Conservation (phyloP, 192 early-diverging fungal genomes). For the Kappamyces sp. region DNA sequence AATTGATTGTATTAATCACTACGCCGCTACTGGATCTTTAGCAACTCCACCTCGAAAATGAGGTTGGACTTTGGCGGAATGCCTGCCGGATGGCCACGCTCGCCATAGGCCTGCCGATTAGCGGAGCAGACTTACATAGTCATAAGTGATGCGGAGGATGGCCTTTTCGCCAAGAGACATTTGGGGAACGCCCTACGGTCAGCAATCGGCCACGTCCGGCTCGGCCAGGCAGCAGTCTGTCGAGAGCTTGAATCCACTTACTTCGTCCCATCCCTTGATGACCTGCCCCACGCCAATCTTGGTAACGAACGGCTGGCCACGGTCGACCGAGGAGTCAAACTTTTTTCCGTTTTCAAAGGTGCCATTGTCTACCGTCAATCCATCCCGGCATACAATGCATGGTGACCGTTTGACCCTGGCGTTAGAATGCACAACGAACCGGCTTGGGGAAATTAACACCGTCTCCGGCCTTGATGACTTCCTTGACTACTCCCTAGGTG, state of each 20-base stretch:
- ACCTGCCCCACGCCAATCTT: constrained; percentile 90
- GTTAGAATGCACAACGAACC: not conserved
- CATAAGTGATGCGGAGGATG: constrained; percentile 73
- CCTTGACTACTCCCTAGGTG: constrained; percentile 44
- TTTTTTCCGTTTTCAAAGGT: constrained; percentile 53
- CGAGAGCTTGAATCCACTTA: too few relatives aligned
- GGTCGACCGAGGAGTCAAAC: constrained; percentile 87
- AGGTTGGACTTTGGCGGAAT: constrained; percentile 79
- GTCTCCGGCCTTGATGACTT: constrained; percentile 43
- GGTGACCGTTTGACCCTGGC: constrained; percentile 39
- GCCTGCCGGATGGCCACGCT: constrained; percentile 59
- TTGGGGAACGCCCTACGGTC: constrained; percentile 70
- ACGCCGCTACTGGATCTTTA: constrained; percentile 48
- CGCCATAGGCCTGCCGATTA: constrained; percentile 58
- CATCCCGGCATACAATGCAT: constrained; percentile 33
- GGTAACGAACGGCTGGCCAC: constrained; percentile 77
- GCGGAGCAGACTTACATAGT: constrained; percentile 34
- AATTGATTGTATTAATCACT: not conserved
- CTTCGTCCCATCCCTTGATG: constrained; percentile 70
- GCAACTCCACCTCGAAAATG: constrained; percentile 79
- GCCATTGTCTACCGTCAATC: constrained; percentile 4
- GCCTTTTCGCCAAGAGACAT: constrained; percentile 88
- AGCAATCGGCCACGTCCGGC: too few relatives aligned
- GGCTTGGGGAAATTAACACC: constrained; percentile 51
- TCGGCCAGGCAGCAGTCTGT: too few relatives aligned